Percentiles rank a stretch among this genome's conserved stretches.
These are phyloP conservation scores for Geotrichum carabidarum DNA, from an alignment of 1,139 yeast genomes.

Conservation along the genomic window DNA sequence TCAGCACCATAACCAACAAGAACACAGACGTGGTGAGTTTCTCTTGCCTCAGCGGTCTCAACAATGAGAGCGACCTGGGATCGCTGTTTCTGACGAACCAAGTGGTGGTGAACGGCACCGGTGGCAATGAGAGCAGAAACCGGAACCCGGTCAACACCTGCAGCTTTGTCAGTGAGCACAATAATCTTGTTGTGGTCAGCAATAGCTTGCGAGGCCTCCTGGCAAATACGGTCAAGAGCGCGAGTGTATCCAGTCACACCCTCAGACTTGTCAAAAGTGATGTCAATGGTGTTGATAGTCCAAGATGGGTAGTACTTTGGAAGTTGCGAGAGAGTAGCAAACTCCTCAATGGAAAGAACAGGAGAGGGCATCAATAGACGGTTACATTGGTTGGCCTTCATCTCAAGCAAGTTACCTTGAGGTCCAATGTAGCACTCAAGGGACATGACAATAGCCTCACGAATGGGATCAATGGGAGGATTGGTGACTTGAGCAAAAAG, in stretches of 20 bases:
- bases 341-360: constrained; percentile 65
- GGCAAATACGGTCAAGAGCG: constrained; percentile 81
- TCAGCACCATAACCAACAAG: constrained; percentile 96
- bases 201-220: constrained; percentile 81
- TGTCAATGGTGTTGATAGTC: constrained; percentile 77
- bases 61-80: constrained; percentile 86
- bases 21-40: constrained; percentile 93
- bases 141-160: constrained; percentile 61
- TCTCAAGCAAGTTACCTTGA: constrained; percentile 90
- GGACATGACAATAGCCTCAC: constrained; percentile 95
- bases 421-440: constrained; percentile 96
- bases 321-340: constrained; percentile 67
- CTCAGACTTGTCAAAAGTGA: constrained; percentile 77
- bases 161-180: constrained; percentile 65
- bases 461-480: constrained; percentile 97
- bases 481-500: constrained; percentile 97
- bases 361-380: constrained; percentile 80
- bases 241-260: constrained; percentile 81
- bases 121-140: constrained; percentile 82
- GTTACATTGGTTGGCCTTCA: constrained; percentile 88
- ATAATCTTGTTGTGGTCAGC: constrained; percentile 68
- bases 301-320: constrained; percentile 75
- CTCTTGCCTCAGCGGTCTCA: constrained; percentile 96
- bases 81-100: constrained; percentile 92
- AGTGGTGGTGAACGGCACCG: constrained; percentile 95